Evolutionary conservation across 1,284 basidiomycete species (phyloP), one percentile per base, ranked within the genome.

Genomic region (Irpex lacteus): DNA sequence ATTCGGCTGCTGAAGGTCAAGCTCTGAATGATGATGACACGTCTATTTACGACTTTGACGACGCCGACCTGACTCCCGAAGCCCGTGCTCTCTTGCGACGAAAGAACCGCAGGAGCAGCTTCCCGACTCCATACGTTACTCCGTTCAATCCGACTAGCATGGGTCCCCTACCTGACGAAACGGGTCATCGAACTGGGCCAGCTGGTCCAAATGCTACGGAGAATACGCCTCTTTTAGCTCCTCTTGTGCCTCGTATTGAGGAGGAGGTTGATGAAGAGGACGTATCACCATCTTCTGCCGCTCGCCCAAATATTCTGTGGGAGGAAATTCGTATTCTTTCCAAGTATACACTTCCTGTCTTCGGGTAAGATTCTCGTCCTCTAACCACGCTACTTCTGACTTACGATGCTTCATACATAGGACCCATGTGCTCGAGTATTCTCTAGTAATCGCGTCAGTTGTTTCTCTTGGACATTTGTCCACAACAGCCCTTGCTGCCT

Each of bases 401-500:
- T 13, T 36, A 54, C 63, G 9, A 8, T 57, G 19, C 32, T 37
- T 60, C 37, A 37, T 57, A 63, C 18, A 59, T 67, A 92, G 91
- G 7, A 90, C 92, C 0, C 90, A 93, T 70, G 64, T 92, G 9
- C 78, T 87, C 21, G 91, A 94, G 73, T 91, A 91, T 72, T 90
- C 87, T 34, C 83, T 94, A 36, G 81, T 91, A 38, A 82, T 92
- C 66, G 85, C 86, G 0, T 87, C 90, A 21, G 90, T 96, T 18
- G 78, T 97, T 18, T 90, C 91, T 11, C 90, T 96, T 54, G 95
- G 95, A 0, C 95, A 97, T 77, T 76, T 96, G 37, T 91, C 89
- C 2, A 92, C 91, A 0, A 88, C 85, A 0, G 91, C 93, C 0
- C 85, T 97, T 0, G 95, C 95, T 3, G 94, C 92, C 0, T 88